Evolutionary conservation across 139 green algal genomes (phyloP).

Genomic region (Chlorella sp.): DNA sequence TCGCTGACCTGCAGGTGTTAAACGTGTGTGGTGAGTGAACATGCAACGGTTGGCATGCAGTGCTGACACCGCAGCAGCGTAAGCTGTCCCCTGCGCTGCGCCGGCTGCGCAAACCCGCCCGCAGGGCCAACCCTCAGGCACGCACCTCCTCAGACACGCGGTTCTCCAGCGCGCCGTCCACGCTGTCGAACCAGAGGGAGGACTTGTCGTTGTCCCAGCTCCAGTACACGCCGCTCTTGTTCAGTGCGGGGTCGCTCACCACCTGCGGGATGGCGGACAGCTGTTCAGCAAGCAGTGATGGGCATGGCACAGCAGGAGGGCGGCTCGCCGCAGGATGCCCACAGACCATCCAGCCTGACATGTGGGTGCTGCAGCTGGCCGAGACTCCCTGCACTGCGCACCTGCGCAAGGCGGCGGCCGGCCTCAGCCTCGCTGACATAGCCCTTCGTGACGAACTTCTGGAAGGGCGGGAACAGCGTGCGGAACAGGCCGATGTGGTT

Average conservation of each 20-base stretch:
- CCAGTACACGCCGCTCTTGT: conserved; percentile 87
- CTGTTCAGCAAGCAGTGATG: not conserved
- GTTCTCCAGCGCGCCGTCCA: conserved; percentile 19
- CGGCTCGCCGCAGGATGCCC: too few species aligned
- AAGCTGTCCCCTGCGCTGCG: not conserved
- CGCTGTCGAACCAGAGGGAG: conserved; percentile 49
- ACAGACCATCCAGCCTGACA: too few species aligned
- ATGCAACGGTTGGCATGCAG: too few species aligned
- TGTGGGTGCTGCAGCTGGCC: too few species aligned
- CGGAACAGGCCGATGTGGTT: conserved; percentile 79
- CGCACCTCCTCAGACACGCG: not conserved
- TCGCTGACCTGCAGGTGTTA: conserved; percentile 74
- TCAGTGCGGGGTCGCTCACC: conserved; percentile 72
- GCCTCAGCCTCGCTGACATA: conserved; percentile 90
- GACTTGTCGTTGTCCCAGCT: conserved; percentile 75
- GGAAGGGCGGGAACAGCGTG: conserved; percentile 92
- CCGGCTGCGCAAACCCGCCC: not conserved
- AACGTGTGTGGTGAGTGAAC: conserved; percentile 2
- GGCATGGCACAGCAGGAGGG: too few species aligned
- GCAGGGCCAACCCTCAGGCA: too few species aligned
- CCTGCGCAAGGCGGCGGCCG: conserved; percentile 80
- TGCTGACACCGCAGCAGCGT: too few species aligned
- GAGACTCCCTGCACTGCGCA: conserved; percentile 21
- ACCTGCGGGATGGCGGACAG: conserved; percentile 50
- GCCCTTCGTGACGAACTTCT: conserved; percentile 97